A percentile compares a stretch with the other conserved stretches of the same genome.
Conservation (phyloP, 108 stramenopile species). For the Cyclotella kingstonii region DNA sequence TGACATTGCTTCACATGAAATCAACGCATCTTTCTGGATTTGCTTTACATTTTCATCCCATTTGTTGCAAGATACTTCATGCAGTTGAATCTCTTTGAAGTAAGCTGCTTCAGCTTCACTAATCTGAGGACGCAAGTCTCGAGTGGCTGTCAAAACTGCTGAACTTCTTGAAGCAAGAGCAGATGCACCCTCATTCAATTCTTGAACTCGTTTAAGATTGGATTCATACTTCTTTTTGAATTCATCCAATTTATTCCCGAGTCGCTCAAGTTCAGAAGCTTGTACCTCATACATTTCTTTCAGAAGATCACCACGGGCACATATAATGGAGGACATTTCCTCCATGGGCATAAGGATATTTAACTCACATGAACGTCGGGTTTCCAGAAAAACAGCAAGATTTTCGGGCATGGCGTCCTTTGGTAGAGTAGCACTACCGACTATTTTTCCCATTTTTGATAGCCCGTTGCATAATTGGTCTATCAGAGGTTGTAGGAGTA, state of each 20-base stretch:
- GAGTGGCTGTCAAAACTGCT: slow-evolving; percentile 53
- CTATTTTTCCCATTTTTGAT: slow-evolving; percentile 62
- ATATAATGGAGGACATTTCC: slow-evolving; percentile 59
- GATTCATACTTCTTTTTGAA: slow-evolving; percentile 36
- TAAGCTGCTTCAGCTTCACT: slow-evolving; percentile 72
- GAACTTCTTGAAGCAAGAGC: slow-evolving; percentile 60
- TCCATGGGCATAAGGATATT: slow-evolving; percentile 66
- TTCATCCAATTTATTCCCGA: slow-evolving; percentile 41
- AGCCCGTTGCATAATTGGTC: slow-evolving; percentile 56
- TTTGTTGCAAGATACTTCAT: slow-evolving; percentile 44
- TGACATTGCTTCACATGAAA: slow-evolving; percentile 34
- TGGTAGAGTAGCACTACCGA: slow-evolving; percentile 56
- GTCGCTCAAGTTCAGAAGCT: slow-evolving; percentile 39
- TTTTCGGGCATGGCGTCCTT: slow-evolving; percentile 51
- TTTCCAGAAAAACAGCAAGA: slow-evolving; percentile 59
- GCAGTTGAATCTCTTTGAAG: slow-evolving; percentile 59
- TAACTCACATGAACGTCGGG: slow-evolving; percentile 59
- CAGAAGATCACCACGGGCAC: slow-evolving; percentile 40
- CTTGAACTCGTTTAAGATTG: slow-evolving; percentile 40
- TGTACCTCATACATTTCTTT: slow-evolving; percentile 49
- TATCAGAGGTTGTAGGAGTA: slow-evolving; percentile 50
- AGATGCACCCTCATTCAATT: slow-evolving; percentile 43
- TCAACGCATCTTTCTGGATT: slow-evolving; percentile 20
- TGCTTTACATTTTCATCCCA: slow-evolving; percentile 51
- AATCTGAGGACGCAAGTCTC: slow-evolving; percentile 65